Conservation (phyloP, 2,329 filamentous ascomycete species). For the Penicillium sp. region DNA sequence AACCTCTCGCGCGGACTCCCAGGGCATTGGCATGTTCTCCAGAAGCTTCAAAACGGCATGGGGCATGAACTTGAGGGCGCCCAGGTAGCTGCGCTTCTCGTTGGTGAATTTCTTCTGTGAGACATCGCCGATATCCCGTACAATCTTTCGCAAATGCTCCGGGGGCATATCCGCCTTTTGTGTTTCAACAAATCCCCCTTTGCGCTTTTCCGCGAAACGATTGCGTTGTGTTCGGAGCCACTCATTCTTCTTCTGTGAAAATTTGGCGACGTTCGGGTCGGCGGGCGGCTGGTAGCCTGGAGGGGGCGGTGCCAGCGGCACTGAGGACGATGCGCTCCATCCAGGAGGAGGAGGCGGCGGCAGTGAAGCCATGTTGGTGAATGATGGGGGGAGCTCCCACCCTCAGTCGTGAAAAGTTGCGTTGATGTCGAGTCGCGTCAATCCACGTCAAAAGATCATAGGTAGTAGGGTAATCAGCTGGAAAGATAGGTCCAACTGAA, state of each 20-base stretch:
- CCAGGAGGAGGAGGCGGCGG: constrained; percentile 70
- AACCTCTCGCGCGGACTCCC: constrained; percentile 94
- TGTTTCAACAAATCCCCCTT: constrained; percentile 93
- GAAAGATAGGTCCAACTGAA: not conserved
- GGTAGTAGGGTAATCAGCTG: constrained; percentile 7
- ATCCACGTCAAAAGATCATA: constrained; percentile 31
- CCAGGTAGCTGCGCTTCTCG: constrained; percentile 96
- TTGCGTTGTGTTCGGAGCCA: constrained; percentile 91
- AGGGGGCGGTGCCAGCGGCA: constrained; percentile 70
- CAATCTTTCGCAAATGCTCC: constrained; percentile 96
- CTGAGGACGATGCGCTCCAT: constrained; percentile 58
- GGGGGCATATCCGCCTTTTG: constrained; percentile 99
- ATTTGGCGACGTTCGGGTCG: constrained; percentile 87
- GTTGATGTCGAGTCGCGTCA: constrained; percentile 35
- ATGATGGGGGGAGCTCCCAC: constrained; percentile 23
- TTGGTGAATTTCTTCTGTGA: constrained; percentile 99
- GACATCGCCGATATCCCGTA: constrained; percentile 97
- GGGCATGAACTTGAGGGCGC: constrained; percentile 98
- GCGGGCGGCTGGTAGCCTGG: constrained; percentile 79
- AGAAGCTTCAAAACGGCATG: constrained; percentile 95
- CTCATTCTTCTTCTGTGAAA: constrained; percentile 98
- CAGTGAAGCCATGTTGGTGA: constrained; percentile 57
- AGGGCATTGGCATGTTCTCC: constrained; percentile 99
- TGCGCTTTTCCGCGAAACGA: constrained; percentile 94
- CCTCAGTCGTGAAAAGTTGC: constrained; percentile 28